Evolutionary conservation across 139 green algal species (phyloP), one percentile per base, ranked within the genome.

Genomic region (Chlorella sp.): DNA sequence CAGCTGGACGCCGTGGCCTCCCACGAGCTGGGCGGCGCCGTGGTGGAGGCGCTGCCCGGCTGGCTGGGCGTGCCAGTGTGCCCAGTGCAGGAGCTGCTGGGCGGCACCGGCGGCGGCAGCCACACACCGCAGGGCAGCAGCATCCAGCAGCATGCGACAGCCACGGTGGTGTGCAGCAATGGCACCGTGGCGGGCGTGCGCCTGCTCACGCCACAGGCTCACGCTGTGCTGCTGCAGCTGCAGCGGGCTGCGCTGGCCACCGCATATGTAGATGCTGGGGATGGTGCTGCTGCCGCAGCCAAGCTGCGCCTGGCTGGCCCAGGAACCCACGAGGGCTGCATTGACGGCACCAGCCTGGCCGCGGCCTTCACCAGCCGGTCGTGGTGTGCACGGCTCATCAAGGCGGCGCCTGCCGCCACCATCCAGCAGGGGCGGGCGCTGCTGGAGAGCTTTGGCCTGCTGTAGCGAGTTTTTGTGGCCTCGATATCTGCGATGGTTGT

Each of bases 111-210:
- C 77, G 24, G 30, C 60, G 30, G 43, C 77, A 43, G 17, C 19
- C 30, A 6, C 41, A 60, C 38, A 40, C 5, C 13, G 14, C 0
- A 16, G 17, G 8, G 73, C 44, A 4, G n/a, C 28, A 46, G 60
- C 77, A 41, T 30, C 30, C 38, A 51, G 38, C 38, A 22, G 38
- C 69, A n/a, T 19, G 8, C 22, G 38, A 17, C 38, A 34, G 69
- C 69, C 1, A 73, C 60, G 13, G 38, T 83, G 60, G 77, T 83
- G 58, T 56, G 60, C 77, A 74, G 38, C 40, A 83, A 48, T 32
- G 77, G 77, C 40, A 26, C 38, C 0, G 77, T 83, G 58, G 11
- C 58, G 13, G n/a, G 60, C 1, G 77, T 46, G 26, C 58, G 30
- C 28, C 40, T 83, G 77, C 58, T 83, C 36, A 70, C 20, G 1